Evolutionary conservation across 2,329 filamentous ascomycete genomes (phyloP), one percentile per base, ranked within the genome.

Genomic region (Epichloe glyceriae): DNA sequence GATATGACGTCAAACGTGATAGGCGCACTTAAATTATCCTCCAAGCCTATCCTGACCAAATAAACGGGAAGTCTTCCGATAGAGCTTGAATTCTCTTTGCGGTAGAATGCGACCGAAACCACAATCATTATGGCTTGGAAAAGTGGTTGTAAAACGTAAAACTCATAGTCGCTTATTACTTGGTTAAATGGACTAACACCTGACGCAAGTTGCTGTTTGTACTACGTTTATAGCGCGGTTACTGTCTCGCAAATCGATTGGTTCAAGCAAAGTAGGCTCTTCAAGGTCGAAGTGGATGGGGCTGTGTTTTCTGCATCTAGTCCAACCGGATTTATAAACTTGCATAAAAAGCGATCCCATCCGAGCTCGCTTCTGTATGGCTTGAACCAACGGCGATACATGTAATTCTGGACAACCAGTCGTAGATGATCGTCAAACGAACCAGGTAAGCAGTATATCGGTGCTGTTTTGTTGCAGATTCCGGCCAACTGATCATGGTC

Each of bases 281-380:
- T 45, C 2, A 52, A 39, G 19, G 46, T 53, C 30, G 38, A 20
- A 19, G 30, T 39, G 30, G 46, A 47, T 14, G 37, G 46, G 14
- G 38, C 38, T 3, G 15, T 3, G 15, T 53, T 49, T 12, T 51
- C n/a, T 4, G 42, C 19, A 4, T n/a, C 15, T 15, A 51, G 6
- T n/a, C 46, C 37, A 4, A 5, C 4, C 6, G 46, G 46, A 7
- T 19, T 7, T 2, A 53, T 52, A 12, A 35, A 41, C 19, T 52
- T 50, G 52, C 52, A 53, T 33, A 53, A 34, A 42, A 52, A 52
- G 15, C 52, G 52, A 7, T 1, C 20, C 12, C 20, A 33, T 20
- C 50, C 52, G 30, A 53, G 49, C 33, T 53, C 50, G 50, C 49
- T 53, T 39, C 37, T 38, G n/a, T 51, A 53, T 15, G 50, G 50